A percentile compares a stretch with the other conserved stretches of the same genome.
Conservation (phyloP, 306 rosid genomes). For the Medicago ruthenica region DNA sequence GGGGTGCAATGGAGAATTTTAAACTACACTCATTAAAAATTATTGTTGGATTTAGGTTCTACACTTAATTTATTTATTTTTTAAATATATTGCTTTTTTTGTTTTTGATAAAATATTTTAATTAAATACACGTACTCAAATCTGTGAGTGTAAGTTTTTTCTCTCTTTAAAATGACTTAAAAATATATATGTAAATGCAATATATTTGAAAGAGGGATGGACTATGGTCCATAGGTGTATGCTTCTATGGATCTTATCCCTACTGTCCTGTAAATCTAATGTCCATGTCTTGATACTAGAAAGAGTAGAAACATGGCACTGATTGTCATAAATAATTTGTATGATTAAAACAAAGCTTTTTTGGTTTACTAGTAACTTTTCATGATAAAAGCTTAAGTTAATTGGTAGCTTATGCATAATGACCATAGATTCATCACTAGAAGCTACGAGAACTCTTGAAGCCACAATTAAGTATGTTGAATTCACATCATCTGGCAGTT, state of each 20-base stretch:
- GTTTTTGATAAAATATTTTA: too few relatives aligned
- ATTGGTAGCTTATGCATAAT: conserved; percentile 21
- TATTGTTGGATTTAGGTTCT: too few relatives aligned
- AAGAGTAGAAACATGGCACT: conserved; percentile 2
- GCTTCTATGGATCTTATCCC: too few relatives aligned
- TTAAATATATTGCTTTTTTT: too few relatives aligned
- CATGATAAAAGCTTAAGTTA: conserved; percentile 17
- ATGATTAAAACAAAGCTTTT: not conserved
- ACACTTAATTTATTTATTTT: too few relatives aligned
- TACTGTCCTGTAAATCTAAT: too few relatives aligned
- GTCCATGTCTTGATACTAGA: conserved; percentile 2
- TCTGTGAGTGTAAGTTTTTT: too few relatives aligned
- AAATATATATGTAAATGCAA: too few relatives aligned
- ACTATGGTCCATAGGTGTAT: too few relatives aligned
- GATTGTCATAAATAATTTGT: not conserved
- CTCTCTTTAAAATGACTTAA: too few relatives aligned
- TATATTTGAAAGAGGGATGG: too few relatives aligned
- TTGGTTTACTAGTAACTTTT: not conserved
- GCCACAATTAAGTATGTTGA: conserved; percentile 71
- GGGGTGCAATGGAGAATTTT: not conserved
- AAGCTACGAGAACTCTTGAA: conserved; percentile 65
- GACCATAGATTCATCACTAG: conserved; percentile 65
- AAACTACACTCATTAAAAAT: not conserved
- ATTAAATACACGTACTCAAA: too few relatives aligned
- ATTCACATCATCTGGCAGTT: conserved; percentile 35